A percentile compares a stretch with the other conserved stretches of the same genome.
These are phyloP conservation scores for Aspergillus kassunensis DNA, from an alignment of 495 filamentous ascomycete species.

Conservation along the genomic window DNA sequence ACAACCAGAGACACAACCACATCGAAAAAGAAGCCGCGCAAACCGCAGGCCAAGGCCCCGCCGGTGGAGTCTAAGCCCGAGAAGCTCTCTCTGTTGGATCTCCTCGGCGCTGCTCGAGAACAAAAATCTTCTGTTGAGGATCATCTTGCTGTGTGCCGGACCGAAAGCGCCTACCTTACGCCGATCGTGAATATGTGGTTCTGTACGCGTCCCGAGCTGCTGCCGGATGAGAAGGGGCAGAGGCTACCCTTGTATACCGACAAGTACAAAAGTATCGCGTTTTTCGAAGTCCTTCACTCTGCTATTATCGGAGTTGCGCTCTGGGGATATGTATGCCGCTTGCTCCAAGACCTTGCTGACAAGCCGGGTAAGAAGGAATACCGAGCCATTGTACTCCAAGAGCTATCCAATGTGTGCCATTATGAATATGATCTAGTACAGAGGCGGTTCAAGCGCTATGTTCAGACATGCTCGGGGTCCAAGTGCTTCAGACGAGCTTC, in stretches of 20 bases:
- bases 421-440: constrained; percentile 31
- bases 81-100: not conserved
- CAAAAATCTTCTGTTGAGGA: constrained; percentile 17
- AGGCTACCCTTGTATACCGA: constrained; percentile 21
- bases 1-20: constrained; percentile 3
- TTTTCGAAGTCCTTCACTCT: constrained; percentile 33
- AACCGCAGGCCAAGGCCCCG: constrained; percentile 14
- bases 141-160: constrained; percentile 21
- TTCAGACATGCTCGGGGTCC: constrained; percentile 19
- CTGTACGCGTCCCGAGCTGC: constrained; percentile 28
- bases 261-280: constrained; percentile 27
- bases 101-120: constrained; percentile 18
- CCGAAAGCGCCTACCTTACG: constrained; percentile 27
- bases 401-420: constrained; percentile 34
- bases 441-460: constrained; percentile 24
- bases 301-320: constrained; percentile 24
- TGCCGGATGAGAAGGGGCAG: constrained; percentile 32
- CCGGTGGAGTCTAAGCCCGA: not conserved
- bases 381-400: constrained; percentile 26
- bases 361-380: constrained; percentile 18
- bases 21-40: constrained; percentile 10
- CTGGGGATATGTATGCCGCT: constrained; percentile 32
- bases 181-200: constrained; percentile 29
- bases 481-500: constrained; percentile 32
- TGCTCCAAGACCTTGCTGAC: constrained; percentile 24